Percentiles rank a stretch among this genome's conserved stretches.
These are phyloP conservation scores for Thuidium tamariscinum DNA, from an alignment of 225 moss, liverwort and hornwort genomes.

Conservation along the genomic window DNA sequence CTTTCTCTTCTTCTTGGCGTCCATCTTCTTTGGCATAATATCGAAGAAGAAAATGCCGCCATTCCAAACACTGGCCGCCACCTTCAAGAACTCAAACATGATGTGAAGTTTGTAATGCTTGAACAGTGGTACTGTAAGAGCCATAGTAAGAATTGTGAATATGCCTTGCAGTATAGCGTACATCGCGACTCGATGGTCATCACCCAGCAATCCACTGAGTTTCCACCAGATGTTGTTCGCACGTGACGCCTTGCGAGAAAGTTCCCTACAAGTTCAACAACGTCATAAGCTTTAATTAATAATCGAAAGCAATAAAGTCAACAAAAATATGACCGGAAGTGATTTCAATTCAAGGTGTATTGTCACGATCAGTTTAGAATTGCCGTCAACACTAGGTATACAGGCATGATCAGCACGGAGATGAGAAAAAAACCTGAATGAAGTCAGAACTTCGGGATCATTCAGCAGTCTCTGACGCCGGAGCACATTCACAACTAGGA, in stretches of 20 bases:
- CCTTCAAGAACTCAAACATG: slow-evolving; percentile 72
- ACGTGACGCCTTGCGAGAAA: slow-evolving; percentile 88
- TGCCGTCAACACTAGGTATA: neutral
- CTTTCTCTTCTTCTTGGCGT: slow-evolving; percentile 85
- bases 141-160: slow-evolving; percentile 88
- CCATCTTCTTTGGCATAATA: slow-evolving; percentile 85
- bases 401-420: neutral
- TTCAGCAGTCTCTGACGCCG: slow-evolving; percentile 77
- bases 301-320: neutral
- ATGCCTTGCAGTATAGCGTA: slow-evolving; percentile 87
- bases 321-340: neutral
- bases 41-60: slow-evolving; percentile 97
- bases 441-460: slow-evolving; percentile 96
- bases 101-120: slow-evolving; percentile 78
- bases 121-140: slow-evolving; percentile 80
- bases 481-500: slow-evolving; percentile 88
- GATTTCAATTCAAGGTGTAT: neutral
- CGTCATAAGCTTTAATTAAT: neutral
- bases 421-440: slow-evolving; percentile 57
- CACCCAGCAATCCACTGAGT: slow-evolving; percentile 74
- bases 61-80: slow-evolving; percentile 88
- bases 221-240: slow-evolving; percentile 99
- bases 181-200: slow-evolving; percentile 70
- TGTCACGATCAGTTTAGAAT: neutral
- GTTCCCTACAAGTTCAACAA: slow-evolving; percentile 46